phyloP scores from a whole-genome alignment of 164 flowering plant genomes.

The Kingdonia uniflora region DNA sequence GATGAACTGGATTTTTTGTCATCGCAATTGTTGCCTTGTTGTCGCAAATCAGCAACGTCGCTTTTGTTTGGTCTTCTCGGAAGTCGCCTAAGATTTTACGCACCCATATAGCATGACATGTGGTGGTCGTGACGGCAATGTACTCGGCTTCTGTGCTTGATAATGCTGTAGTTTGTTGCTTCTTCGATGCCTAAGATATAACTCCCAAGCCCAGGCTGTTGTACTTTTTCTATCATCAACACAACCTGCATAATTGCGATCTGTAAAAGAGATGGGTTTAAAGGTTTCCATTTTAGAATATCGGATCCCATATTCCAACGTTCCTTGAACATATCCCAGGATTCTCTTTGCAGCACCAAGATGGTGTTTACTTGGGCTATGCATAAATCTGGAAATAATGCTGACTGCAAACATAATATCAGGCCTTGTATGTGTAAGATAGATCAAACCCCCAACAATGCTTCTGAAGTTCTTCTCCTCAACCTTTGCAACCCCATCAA shows the following conservation, averaged over 20 bases:
- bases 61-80: neutral
- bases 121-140: slow-evolving; percentile 1
- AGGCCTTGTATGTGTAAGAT: slow-evolving; percentile 3
- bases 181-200: slow-evolving; percentile 19
- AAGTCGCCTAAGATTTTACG: no score
- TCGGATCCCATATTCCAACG: slow-evolving; percentile 2
- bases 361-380: slow-evolving; percentile 8
- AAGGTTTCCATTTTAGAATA: no score
- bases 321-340: slow-evolving; percentile 1
- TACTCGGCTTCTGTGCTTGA: slow-evolving; percentile 13
- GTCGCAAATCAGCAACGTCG: slow-evolving; percentile 10
- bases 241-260: slow-evolving; percentile 1
- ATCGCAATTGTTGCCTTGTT: slow-evolving; percentile 14
- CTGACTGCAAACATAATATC: slow-evolving; percentile 5
- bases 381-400: slow-evolving; percentile 8
- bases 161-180: slow-evolving; percentile 10
- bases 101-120: slow-evolving; percentile 15
- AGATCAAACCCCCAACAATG: slow-evolving; percentile 5
- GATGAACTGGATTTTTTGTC: slow-evolving; percentile 13
- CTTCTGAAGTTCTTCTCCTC: neutral
- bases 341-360: no score
- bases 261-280: neutral
- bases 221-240: slow-evolving; percentile 13
- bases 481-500: neutral
- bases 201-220: neutral